Conservation (phyloP, 345 rosid species). For the Rubroshorea leprosula region DNA sequence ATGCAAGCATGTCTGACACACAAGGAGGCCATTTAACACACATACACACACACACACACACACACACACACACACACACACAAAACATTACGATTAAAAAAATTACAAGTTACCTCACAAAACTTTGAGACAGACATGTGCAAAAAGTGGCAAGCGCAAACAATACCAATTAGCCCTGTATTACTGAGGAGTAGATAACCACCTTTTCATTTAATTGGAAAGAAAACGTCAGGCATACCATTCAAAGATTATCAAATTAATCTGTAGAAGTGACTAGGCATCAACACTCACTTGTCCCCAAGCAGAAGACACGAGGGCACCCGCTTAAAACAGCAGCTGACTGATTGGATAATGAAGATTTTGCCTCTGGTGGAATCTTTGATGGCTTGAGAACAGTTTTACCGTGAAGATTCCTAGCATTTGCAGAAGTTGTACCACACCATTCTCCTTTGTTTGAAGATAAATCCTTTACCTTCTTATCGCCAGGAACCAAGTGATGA, state of each 20-base stretch:
- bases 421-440: slow-evolving; percentile 8
- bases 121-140: slow-evolving; percentile 47
- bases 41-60: background rate
- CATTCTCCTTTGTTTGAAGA: slow-evolving; percentile 18
- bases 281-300: slow-evolving; percentile 37
- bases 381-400: slow-evolving; percentile 9
- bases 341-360: slow-evolving; percentile 18
- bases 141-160: slow-evolving; percentile 46
- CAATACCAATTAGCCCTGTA: slow-evolving; percentile 37
- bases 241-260: background rate
- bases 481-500: slow-evolving; percentile 18
- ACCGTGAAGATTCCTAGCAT: slow-evolving; percentile 17
- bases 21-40: background rate
- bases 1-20: slow-evolving; percentile 1
- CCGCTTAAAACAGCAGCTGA: slow-evolving; percentile 17
- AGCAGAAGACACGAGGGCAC: slow-evolving; percentile 38
- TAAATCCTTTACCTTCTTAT: slow-evolving; percentile 22
- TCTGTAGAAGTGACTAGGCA: background rate
- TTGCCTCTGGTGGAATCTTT: slow-evolving; percentile 18
- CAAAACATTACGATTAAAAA: background rate
- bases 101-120: slow-evolving; percentile 39
- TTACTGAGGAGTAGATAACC: slow-evolving; percentile 51
- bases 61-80: background rate
- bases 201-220: slow-evolving; percentile 24
- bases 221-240: slow-evolving; percentile 4